Conservation (phyloP, 352 stramenopile species). For the Pythium myriotylum region DNA sequence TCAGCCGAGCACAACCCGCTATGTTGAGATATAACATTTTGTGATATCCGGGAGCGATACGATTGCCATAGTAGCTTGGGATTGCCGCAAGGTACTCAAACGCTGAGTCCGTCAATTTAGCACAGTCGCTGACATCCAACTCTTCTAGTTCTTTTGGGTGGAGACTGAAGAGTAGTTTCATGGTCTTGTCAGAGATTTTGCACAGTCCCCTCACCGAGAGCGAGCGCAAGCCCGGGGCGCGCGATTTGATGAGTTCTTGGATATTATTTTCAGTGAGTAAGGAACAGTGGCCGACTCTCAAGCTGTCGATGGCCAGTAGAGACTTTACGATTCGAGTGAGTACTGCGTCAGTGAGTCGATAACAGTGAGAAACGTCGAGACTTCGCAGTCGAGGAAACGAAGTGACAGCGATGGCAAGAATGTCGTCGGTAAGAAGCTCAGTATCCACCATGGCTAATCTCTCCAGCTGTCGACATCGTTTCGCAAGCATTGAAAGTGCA, state of each 20-base stretch:
- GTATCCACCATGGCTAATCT: slow-evolving; percentile 45
- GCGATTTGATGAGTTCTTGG: slow-evolving; percentile 37
- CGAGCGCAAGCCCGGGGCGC: slow-evolving; percentile 33
- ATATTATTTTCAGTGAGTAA: slow-evolving; percentile 48
- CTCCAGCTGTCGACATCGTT: slow-evolving; percentile 25
- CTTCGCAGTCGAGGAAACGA: slow-evolving; percentile 40
- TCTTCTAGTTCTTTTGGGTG: slow-evolving; percentile 54
- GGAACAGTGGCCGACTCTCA: slow-evolving; percentile 53
- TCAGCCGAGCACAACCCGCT: slow-evolving; percentile 50
- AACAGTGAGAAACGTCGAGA: slow-evolving; percentile 54
- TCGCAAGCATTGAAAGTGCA: slow-evolving; percentile 30
- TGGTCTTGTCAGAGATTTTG: slow-evolving; percentile 38
- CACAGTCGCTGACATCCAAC: slow-evolving; percentile 59
- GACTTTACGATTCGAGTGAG: slow-evolving; percentile 49
- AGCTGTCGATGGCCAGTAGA: slow-evolving; percentile 29
- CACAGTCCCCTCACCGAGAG: slow-evolving; percentile 48
- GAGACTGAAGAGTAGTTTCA: slow-evolving; percentile 54
- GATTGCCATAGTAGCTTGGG: slow-evolving; percentile 56
- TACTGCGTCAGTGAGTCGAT: slow-evolving; percentile 55
- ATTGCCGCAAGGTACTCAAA: slow-evolving; percentile 64
- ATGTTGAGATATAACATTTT: slow-evolving; percentile 54
- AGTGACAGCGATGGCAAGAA: slow-evolving; percentile 38
- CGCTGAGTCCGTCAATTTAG: slow-evolving; percentile 45
- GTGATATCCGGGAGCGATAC: slow-evolving; percentile 44
- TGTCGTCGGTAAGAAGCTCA: slow-evolving; percentile 56